Conservation (phyloP, 768 basidiomycete species). For the Naganishia friedmannii region DNA sequence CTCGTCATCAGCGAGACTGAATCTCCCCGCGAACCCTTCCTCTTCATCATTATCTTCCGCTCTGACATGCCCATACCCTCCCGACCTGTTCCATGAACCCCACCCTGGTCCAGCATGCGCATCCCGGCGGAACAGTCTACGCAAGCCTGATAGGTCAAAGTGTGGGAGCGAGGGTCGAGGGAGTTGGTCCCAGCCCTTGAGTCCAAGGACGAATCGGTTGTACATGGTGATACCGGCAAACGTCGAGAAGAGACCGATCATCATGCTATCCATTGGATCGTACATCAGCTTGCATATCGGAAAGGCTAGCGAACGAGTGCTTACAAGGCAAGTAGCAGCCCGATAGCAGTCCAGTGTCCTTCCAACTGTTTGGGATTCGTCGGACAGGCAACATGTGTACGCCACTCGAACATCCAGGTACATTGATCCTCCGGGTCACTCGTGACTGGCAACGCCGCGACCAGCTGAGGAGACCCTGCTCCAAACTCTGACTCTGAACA, state of each 20-base stretch:
- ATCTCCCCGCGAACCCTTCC: constrained; percentile 47
- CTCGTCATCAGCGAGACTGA: constrained; percentile 49
- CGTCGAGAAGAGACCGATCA: constrained; percentile 54
- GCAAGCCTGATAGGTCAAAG: constrained; percentile 28
- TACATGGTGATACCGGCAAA: constrained; percentile 61
- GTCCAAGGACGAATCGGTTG: constrained; percentile 71
- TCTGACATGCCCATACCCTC: constrained; percentile 42
- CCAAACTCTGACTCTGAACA: constrained; percentile 68
- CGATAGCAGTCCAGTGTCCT: constrained; percentile 56
- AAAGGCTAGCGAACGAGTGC: constrained; percentile 44
- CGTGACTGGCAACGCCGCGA: constrained; percentile 63
- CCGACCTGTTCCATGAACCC: constrained; percentile 36
- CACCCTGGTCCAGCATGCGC: constrained; percentile 25
- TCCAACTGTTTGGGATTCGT: constrained; percentile 59
- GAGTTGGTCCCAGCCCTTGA: constrained; percentile 69
- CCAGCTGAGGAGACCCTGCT: constrained; percentile 59
- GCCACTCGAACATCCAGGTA: constrained; percentile 79
- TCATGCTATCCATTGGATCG: constrained; percentile 65
- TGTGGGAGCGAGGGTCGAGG: constrained; percentile 53
- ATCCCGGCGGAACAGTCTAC: background rate
- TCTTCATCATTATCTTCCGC: constrained; percentile 47
- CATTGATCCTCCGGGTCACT: constrained; percentile 64
- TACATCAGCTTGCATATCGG: background rate
- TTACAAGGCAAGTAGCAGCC: constrained; percentile 63
- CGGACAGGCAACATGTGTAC: constrained; percentile 77